Conservation (phyloP, 441 rosid genomes). For the Adansonia grandidieri region DNA sequence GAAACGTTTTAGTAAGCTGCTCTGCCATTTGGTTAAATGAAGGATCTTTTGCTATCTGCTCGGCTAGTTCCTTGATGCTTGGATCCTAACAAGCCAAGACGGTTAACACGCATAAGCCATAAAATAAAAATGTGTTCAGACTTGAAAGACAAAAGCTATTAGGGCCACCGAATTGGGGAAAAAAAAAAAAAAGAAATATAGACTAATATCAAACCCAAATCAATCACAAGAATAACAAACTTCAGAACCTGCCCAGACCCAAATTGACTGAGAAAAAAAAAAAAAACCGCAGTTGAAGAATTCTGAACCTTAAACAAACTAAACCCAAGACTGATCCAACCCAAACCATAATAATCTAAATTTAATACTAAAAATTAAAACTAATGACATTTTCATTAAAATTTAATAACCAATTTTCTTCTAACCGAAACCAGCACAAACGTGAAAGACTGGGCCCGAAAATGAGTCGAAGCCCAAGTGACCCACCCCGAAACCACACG, state of each 20-base stretch:
- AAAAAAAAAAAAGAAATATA: too few relatives aligned
- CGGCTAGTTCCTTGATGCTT: constrained; percentile 87
- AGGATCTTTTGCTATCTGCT: constrained; percentile 94
- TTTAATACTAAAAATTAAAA: background rate
- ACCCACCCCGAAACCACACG: background rate
- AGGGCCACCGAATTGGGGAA: background rate
- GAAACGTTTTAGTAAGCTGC: constrained; percentile 88
- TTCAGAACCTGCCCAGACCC: background rate
- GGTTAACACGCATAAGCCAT: background rate
- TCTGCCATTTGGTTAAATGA: constrained; percentile 96
- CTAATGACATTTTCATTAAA: background rate
- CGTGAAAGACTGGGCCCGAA: too few relatives aligned
- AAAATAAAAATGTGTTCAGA: background rate
- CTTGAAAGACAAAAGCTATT: background rate
- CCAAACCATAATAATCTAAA: background rate
- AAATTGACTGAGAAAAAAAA: background rate
- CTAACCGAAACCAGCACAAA: background rate
- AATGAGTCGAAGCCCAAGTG: background rate
- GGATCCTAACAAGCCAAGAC: constrained; percentile 65
- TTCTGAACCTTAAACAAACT: background rate
- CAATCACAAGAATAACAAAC: constrained; percentile 10
- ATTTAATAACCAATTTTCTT: background rate
- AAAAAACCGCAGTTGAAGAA: background rate
- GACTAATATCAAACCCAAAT: background rate
- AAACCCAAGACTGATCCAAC: background rate